Conservation (phyloP, 140 eudicot species). For the Flaveria floridana region DNA sequence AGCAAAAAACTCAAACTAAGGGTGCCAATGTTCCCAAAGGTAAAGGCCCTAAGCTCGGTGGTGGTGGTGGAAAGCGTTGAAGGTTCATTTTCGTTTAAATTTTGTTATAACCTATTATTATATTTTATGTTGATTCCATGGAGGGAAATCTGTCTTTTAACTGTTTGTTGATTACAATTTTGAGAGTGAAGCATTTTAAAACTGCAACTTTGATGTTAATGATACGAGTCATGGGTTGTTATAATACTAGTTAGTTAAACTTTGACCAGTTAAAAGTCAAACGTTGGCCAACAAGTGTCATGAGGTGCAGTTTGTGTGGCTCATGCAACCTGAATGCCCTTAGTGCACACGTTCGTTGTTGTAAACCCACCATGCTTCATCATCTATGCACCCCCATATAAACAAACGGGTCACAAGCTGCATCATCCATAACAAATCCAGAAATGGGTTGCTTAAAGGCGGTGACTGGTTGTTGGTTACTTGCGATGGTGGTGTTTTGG, state of each 20-base stretch:
- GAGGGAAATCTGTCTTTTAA: constrained; percentile 7
- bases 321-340: constrained; percentile 33
- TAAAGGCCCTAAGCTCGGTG: constrained; percentile 78
- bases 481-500: constrained; percentile 12
- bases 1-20: constrained; percentile 54
- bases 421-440: neutral
- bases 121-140: neutral
- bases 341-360: constrained; percentile 29
- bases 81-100: neutral
- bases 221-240: neutral
- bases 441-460: constrained; percentile 31
- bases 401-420: neutral
- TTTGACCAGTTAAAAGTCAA: neutral
- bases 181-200: constrained; percentile 17
- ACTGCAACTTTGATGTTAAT: constrained; percentile 1
- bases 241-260: neutral
- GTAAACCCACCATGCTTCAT: constrained; percentile 35
- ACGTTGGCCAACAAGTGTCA: neutral
- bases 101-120: constrained; percentile 10
- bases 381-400: constrained; percentile 13
- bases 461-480: constrained; percentile 9
- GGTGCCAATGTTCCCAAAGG: constrained; percentile 55
- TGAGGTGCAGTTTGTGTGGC: constrained; percentile 19
- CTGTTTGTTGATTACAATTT: constrained; percentile 20
- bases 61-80: constrained; percentile 85